phyloP scores from a whole-genome alignment of 1,284 basidiomycete species.

The Tilletia walkeri region DNA sequence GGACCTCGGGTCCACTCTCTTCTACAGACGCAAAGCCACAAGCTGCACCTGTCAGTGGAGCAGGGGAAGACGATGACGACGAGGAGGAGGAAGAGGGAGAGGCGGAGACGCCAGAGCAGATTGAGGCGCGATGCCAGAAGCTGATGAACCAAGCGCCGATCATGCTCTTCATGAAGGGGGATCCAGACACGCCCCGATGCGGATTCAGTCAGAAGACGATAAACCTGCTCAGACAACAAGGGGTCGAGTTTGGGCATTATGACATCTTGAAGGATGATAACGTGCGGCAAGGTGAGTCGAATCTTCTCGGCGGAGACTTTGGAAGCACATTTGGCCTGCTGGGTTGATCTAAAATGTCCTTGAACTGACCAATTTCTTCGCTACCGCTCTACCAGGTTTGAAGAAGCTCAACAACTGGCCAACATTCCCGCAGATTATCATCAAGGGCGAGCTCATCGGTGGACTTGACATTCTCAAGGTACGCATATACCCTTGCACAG shows the following conservation, averaged over 20 bases:
- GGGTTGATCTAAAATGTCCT: background rate
- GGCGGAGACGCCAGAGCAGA: constrained; percentile 66
- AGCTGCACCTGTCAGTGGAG: constrained; percentile 39
- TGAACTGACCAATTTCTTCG: constrained; percentile 8
- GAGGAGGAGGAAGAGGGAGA: constrained; percentile 29
- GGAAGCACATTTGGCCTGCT: background rate
- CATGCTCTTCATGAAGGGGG: constrained; percentile 97
- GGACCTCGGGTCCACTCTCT: constrained; percentile 33
- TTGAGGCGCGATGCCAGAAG: constrained; percentile 65
- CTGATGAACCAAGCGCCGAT: constrained; percentile 70
- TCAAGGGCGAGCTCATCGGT: constrained; percentile 72
- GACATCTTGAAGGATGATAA: constrained; percentile 73
- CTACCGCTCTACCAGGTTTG: constrained; percentile 63
- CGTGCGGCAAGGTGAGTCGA: constrained; percentile 64
- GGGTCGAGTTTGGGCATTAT: constrained; percentile 69
- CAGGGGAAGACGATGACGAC: constrained; percentile 34
- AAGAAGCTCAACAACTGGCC: constrained; percentile 79
- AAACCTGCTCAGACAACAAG: constrained; percentile 65
- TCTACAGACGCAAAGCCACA: constrained; percentile 40
- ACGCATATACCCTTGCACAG: background rate
- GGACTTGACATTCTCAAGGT: constrained; percentile 62
- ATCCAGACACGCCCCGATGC: constrained; percentile 69
- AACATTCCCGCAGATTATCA: constrained; percentile 70
- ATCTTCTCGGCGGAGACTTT: background rate
- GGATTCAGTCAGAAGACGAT: constrained; percentile 75